Percentiles rank a stretch among this genome's conserved stretches.
phyloP scores from a whole-genome alignment of 352 stramenopile genomes.

The Phytophthora syringae region DNA sequence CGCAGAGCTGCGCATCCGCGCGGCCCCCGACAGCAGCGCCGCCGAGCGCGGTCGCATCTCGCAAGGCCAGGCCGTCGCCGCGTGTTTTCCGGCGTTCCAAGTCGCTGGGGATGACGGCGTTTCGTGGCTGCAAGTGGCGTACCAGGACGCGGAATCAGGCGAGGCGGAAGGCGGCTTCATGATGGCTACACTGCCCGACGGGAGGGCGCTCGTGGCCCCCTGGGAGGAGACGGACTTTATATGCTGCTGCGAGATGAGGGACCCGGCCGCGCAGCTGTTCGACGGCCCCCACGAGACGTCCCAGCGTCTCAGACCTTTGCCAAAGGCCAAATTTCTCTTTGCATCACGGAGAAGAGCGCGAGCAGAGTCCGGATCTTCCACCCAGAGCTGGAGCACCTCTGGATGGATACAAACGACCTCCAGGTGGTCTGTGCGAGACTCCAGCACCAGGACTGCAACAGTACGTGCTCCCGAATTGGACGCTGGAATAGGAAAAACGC shows the following conservation, averaged over 20 bases:
- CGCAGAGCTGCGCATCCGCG: slow-evolving; percentile 70
- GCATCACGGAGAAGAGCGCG: slow-evolving; percentile 41
- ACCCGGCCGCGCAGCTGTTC: slow-evolving; percentile 46
- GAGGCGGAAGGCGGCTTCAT: slow-evolving; percentile 52
- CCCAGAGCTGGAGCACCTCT: slow-evolving; percentile 52
- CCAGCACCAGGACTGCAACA: slow-evolving; percentile 49
- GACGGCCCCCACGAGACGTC: slow-evolving; percentile 38
- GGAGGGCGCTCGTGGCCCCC: slow-evolving; percentile 47
- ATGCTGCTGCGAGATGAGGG: slow-evolving; percentile 50
- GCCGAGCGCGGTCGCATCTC: slow-evolving; percentile 47
- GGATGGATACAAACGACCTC: slow-evolving; percentile 58
- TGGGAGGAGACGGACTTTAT: slow-evolving; percentile 60
- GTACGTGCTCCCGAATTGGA: slow-evolving; percentile 31
- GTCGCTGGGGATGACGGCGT: slow-evolving; percentile 17
- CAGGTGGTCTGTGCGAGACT: slow-evolving; percentile 54
- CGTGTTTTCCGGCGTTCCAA: slow-evolving; percentile 44
- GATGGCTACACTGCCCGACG: slow-evolving; percentile 57
- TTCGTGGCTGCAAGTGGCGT: slow-evolving; percentile 64
- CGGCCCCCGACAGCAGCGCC: slow-evolving; percentile 53
- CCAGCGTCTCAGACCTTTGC: slow-evolving; percentile 39
- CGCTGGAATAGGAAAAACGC: slow-evolving; percentile 8
- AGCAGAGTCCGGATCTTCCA: slow-evolving; percentile 48
- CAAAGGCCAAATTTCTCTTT: slow-evolving; percentile 50
- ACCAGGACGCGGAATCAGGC: slow-evolving; percentile 36
- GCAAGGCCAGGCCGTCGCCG: slow-evolving; percentile 58